Evolutionary conservation across 2,329 filamentous ascomycete species (phyloP), one percentile per base, ranked within the genome.

Genomic region (Aspergillus sp.): DNA sequence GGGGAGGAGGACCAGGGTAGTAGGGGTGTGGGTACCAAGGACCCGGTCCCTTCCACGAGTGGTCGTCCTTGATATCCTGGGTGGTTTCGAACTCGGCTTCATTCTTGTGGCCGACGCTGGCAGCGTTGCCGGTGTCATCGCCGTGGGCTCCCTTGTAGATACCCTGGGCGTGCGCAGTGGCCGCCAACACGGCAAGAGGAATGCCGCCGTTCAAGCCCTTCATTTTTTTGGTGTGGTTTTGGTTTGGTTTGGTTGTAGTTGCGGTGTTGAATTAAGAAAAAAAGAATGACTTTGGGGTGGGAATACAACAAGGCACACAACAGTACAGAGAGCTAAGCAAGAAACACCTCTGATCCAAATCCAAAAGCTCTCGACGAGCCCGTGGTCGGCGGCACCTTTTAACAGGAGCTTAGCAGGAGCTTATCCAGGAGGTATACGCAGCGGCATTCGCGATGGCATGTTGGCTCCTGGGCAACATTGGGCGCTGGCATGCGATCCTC

Each of bases 191-290:
- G 47, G 73, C 73, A 17, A 75, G 59, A 5, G 73, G 70, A 45
- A 75, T 70, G 51, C 71, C 72, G 45, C 64, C 68, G 31, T 69
- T 64, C 46, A 75, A 66, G 46, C 67, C 69, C 68, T 75, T 75
- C 73, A 75, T 75, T 14, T 52, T 67, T 62, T 35, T 19, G 19
- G 12, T 14, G 11, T 19, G 23, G 33, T 54, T 43, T 33, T 53
- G 27, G 49, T 31, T 31, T 45, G 3, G 12, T 48, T 21, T 21
- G n/a, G 43, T 39, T 3, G 43, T 33, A 9, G 21, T n/a, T 43
- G 33, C 23, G 9, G n/a, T 48, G 41, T 37, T 27, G 39, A 15
- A 48, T 27, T 31, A 11, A 48, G n/a, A 51, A 65, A 64, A 27
- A 65, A 64, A 27, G 60, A 65, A 50, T 43, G 62, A 59, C 55